Conservation (phyloP, 2,329 filamentous ascomycete genomes). For the Arthrobotrys sinensis region DNA sequence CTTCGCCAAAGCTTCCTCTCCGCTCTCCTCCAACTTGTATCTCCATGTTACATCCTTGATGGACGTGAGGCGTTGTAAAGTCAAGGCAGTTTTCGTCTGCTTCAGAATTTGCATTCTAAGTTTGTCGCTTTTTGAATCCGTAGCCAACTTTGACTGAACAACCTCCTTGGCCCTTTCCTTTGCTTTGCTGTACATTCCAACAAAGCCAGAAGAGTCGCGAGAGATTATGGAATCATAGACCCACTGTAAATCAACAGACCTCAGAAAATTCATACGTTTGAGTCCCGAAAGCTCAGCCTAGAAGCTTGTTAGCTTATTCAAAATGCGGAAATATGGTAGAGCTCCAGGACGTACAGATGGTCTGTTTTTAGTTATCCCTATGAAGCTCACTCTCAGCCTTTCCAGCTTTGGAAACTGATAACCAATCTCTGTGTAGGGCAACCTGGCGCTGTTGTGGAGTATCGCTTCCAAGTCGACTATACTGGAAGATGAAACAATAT, state of each 20-base stretch:
- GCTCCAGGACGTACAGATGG: conserved; percentile 2
- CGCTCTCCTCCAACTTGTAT: conserved; percentile 28
- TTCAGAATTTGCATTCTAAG: conserved; percentile 32
- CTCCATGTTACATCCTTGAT: conserved; percentile 43
- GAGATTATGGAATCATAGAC: conserved; percentile 6
- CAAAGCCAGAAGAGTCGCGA: not conserved
- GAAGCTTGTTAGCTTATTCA: not conserved
- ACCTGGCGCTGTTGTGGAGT: conserved; percentile 1
- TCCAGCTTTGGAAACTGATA: conserved; percentile 17
- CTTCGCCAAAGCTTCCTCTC: conserved; percentile 4
- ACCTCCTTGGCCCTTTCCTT: conserved; percentile 44
- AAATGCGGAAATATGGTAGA: not conserved
- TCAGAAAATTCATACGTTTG: conserved; percentile 27
- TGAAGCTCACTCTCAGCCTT: conserved; percentile 20
- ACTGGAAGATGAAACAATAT: not conserved
- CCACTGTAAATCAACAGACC: conserved; percentile 36
- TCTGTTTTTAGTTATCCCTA: not conserved
- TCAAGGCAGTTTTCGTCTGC: conserved; percentile 10
- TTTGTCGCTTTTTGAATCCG: conserved; percentile 22
- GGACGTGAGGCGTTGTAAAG: conserved; percentile 6
- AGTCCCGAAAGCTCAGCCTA: conserved; percentile 36
- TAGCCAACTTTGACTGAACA: conserved; percentile 22
- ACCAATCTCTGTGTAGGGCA: conserved; percentile 31
- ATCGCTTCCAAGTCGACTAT: conserved; percentile 14
- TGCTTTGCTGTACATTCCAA: conserved; percentile 46